Evolutionary conservation across 352 stramenopile species (phyloP).

Genomic region (Globisporangium okanoganense): DNA sequence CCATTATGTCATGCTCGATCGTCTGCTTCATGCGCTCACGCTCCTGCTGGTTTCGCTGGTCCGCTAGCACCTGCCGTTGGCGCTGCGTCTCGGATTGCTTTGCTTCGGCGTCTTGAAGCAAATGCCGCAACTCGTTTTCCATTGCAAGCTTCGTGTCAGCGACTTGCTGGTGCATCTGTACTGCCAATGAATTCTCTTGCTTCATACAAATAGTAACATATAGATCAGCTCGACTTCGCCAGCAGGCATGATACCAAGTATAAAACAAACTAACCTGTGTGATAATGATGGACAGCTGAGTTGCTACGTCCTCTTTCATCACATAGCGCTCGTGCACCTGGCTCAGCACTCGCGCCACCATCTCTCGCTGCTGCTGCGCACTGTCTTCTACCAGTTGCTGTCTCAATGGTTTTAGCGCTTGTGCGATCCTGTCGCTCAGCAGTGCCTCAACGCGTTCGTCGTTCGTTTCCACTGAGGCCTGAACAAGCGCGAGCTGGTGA

Average conservation of each 20-base stretch:
- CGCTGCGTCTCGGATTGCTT: background rate
- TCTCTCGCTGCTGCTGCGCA: background rate
- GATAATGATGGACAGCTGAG: background rate
- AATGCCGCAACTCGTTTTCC: background rate
- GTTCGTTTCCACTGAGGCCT: background rate
- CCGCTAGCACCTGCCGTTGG: background rate
- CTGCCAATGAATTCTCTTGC: background rate
- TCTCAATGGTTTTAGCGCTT: background rate
- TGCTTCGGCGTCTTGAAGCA: background rate
- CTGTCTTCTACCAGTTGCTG: background rate
- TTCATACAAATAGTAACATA: background rate
- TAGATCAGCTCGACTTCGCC: background rate
- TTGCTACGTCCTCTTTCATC: background rate
- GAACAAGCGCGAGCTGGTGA: slow-evolving; percentile 4
- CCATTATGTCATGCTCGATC: background rate
- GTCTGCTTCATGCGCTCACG: background rate
- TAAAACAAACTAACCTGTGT: background rate
- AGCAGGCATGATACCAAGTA: background rate
- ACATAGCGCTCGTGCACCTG: background rate
- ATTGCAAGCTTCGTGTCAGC: background rate
- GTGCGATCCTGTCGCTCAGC: background rate
- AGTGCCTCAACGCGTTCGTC: background rate
- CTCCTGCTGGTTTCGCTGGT: background rate
- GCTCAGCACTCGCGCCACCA: background rate
- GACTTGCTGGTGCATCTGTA: background rate